Percentiles rank a stretch among this genome's conserved stretches.
phyloP scores from a whole-genome alignment of 2,329 filamentous ascomycete species.

The Pseudogymnoascus sp. region DNA sequence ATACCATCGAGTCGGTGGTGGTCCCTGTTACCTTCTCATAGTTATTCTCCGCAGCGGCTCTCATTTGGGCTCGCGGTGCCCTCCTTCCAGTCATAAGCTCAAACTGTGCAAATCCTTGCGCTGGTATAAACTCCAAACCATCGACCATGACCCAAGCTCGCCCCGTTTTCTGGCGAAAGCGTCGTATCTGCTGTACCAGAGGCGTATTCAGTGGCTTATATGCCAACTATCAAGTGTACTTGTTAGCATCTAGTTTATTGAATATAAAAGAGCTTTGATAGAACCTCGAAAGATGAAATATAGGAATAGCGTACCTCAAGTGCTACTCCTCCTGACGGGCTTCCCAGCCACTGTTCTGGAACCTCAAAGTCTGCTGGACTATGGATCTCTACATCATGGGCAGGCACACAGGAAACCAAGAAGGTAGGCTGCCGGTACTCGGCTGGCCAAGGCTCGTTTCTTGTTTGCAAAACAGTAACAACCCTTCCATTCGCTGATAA shows the following conservation, averaged over 20 bases:
- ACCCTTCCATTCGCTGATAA: constrained; percentile 23
- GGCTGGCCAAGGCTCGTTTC: constrained; percentile 55
- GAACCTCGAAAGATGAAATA: neutral
- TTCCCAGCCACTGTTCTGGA: constrained; percentile 60
- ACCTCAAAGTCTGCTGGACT: constrained; percentile 63
- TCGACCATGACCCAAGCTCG: constrained; percentile 67
- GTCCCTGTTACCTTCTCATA: constrained; percentile 5
- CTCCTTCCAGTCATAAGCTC: constrained; percentile 69
- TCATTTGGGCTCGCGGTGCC: constrained; percentile 63
- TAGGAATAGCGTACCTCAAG: constrained; percentile 40
- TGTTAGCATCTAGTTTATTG: neutral
- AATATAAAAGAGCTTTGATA: neutral
- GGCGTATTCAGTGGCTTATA: constrained; percentile 68
- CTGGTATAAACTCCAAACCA: constrained; percentile 65
- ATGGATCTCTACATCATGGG: constrained; percentile 53
- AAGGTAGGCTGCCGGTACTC: constrained; percentile 59
- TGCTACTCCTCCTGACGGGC: constrained; percentile 65
- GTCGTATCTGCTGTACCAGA: constrained; percentile 53
- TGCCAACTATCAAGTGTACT: constrained; percentile 36
- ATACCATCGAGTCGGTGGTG: neutral
- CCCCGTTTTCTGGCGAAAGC: constrained; percentile 38
- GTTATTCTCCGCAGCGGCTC: constrained; percentile 23
- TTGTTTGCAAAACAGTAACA: constrained; percentile 44
- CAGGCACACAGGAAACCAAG: constrained; percentile 68
- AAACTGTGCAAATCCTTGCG: constrained; percentile 75